phyloP scores from a whole-genome alignment of 1,139 yeast species.

The Protomyces inundatus region DNA sequence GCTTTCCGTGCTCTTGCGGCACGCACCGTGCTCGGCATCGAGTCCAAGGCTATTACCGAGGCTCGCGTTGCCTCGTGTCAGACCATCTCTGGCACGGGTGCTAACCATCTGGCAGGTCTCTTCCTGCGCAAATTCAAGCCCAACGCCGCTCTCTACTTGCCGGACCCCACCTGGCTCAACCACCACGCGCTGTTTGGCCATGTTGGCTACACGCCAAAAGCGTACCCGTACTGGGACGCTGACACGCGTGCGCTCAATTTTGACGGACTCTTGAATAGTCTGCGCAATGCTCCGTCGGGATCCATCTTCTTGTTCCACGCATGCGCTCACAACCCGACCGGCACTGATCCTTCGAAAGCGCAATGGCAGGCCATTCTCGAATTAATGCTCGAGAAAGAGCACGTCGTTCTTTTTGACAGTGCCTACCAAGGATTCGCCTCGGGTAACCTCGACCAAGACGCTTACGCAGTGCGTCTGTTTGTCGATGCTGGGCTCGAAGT shows the following conservation, averaged over 20 bases:
- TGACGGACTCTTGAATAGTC: slow-evolving; percentile 40
- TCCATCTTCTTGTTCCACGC: slow-evolving; percentile 78
- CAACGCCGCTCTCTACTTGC: slow-evolving; percentile 54
- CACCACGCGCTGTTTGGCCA: slow-evolving; percentile 74
- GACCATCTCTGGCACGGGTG: slow-evolving; percentile 92
- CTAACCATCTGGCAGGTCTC: slow-evolving; percentile 78
- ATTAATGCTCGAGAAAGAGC: slow-evolving; percentile 50
- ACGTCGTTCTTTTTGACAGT: slow-evolving; percentile 77
- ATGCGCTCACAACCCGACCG: slow-evolving; percentile 96
- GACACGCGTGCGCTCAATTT: slow-evolving; percentile 59
- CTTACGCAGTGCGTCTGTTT: slow-evolving; percentile 47
- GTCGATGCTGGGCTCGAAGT: slow-evolving; percentile 47
- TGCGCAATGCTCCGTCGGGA: slow-evolving; percentile 42
- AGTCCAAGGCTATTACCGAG: slow-evolving; percentile 28
- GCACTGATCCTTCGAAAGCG: slow-evolving; percentile 74
- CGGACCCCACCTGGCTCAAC: slow-evolving; percentile 96
- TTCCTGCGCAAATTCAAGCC: slow-evolving; percentile 50
- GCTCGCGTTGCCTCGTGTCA: slow-evolving; percentile 53
- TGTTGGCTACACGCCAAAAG: slow-evolving; percentile 54
- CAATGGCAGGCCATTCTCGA: slow-evolving; percentile 74
- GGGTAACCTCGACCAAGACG: slow-evolving; percentile 55
- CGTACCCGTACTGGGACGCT: slow-evolving; percentile 77
- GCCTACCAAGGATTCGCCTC: slow-evolving; percentile 94
- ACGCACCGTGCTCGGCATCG: slow-evolving; percentile 63
- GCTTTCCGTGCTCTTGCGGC: slow-evolving; percentile 69